phyloP scores from a whole-genome alignment of 2,329 filamentous ascomycete species.

The Cercospora berteroae region DNA sequence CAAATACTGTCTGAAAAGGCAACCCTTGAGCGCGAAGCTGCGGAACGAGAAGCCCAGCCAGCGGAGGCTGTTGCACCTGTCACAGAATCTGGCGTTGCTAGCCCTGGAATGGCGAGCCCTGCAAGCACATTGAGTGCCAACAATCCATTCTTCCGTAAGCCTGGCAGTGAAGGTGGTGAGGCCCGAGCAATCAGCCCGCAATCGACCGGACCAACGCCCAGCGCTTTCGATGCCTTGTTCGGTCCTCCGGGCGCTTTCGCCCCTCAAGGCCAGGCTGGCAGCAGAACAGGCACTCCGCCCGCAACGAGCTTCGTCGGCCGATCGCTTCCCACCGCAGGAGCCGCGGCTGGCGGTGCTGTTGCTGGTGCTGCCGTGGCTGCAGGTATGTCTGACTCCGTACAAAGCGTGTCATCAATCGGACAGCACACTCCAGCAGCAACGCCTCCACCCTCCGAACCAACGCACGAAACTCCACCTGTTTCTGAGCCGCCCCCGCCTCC shows the following conservation, averaged over 20 bases:
- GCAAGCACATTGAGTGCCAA: slow-evolving; percentile 54
- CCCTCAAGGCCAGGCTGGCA: slow-evolving; percentile 27
- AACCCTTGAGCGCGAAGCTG: slow-evolving; percentile 59
- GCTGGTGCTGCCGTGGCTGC: slow-evolving; percentile 12
- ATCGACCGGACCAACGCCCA: slow-evolving; percentile 34
- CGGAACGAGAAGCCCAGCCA: slow-evolving; percentile 26
- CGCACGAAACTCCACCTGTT: slow-evolving; percentile 55
- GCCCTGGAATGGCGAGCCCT: slow-evolving; percentile 26
- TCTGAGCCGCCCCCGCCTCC: slow-evolving; percentile 65
- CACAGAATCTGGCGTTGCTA: slow-evolving; percentile 11
- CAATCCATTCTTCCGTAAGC: slow-evolving; percentile 88
- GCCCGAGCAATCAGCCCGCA: slow-evolving; percentile 30
- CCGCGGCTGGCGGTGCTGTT: slow-evolving; percentile 10
- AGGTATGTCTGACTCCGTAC: slow-evolving; percentile 33
- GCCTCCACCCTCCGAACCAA: slow-evolving; percentile 54
- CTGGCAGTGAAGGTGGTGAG: slow-evolving; percentile 32
- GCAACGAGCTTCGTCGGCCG: slow-evolving; percentile 34
- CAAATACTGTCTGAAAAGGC: slow-evolving; percentile 79
- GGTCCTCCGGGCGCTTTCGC: slow-evolving; percentile 46
- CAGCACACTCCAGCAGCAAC: slow-evolving; percentile 60
- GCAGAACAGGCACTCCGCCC: slow-evolving; percentile 34
- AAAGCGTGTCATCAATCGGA: slow-evolving; percentile 30
- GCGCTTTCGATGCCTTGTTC: slow-evolving; percentile 40
- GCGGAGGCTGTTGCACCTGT: slow-evolving; percentile 17
- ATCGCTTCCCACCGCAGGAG: slow-evolving; percentile 20